Evolutionary conservation across 2,329 filamentous ascomycete genomes (phyloP), one percentile per base, ranked within the genome.

Genomic region (Clonostachys solani): DNA sequence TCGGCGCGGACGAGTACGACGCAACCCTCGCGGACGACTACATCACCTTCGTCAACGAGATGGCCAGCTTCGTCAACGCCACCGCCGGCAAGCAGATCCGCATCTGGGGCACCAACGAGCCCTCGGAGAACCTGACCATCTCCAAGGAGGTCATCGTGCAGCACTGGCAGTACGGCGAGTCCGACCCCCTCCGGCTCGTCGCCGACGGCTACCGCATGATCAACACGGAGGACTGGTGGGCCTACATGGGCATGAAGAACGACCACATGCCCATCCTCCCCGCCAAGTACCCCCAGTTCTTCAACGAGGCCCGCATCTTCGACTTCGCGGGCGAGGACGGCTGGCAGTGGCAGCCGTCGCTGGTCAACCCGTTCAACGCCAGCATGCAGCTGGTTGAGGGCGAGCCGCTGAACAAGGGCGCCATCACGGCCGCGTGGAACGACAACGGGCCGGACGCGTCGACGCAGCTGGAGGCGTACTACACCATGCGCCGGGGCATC

Each of bases 1-100:
- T 81, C 12, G 77, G 77, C 1, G 77, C 75, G 3, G 77, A 81
- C 49, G 77, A 81, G 54, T 80, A 80, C 49, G 55, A 71, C 47
- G 50, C 67, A 12, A 58, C 60, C 0, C 56, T 73, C 4, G 73
- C 69, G 1, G 64, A 71, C 23, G 72, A 74, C 44, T 81, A 80
- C 53, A 77, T 66, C 42, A 66, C 72, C 60, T 72, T 73, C 42
- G 59, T 73, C 23, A 68, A 72, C 43, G 67, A 69, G 13, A 60
- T 73, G 19, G 69, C 66, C 54, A 67, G 66, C 16, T 72, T 72
- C 45, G 66, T 75, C 60, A 73, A 73, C 53, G 63, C 72, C 47
- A 71, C 35, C 1, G 56, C 64, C 4, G 65, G 62, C 0, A 80
- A 79, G 53, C 57, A 50, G 2, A 67, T 74, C 6, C 67, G 77